Conservation (phyloP, 345 rosid genomes). For the Salix exigua region DNA sequence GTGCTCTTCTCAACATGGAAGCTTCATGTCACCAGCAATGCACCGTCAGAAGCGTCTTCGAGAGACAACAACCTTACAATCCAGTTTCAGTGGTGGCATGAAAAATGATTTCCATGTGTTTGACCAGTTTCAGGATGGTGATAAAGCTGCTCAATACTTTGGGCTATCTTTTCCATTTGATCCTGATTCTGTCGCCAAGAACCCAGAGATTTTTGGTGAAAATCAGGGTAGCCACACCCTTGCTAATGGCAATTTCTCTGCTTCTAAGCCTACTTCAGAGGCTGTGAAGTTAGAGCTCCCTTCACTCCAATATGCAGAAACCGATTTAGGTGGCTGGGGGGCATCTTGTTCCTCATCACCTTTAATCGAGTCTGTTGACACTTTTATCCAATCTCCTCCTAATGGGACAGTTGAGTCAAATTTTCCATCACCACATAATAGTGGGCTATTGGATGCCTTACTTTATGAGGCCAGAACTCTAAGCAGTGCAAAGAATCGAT, state of each 20-base stretch:
- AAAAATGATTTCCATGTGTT: constrained; percentile 49
- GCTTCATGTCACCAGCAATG: constrained; percentile 47
- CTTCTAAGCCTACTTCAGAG: constrained; percentile 75
- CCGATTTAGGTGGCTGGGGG: constrained; percentile 73
- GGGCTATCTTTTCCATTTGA: constrained; percentile 47
- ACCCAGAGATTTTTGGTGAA: constrained; percentile 46
- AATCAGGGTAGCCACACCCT: constrained; percentile 74
- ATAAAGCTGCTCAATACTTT: constrained; percentile 43
- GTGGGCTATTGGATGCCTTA: constrained; percentile 92
- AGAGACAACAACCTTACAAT: constrained; percentile 45
- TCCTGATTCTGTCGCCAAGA: constrained; percentile 45
- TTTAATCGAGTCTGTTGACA: constrained; percentile 65
- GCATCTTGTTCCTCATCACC: constrained; percentile 54
- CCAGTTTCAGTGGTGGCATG: constrained; percentile 39
- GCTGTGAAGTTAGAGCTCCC: constrained; percentile 99
- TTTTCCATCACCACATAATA: constrained; percentile 61
- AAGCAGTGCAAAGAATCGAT: constrained; percentile 59
- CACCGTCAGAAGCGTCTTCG: constrained; percentile 59
- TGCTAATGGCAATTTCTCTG: constrained; percentile 74
- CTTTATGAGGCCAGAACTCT: constrained; percentile 71
- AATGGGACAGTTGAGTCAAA: constrained; percentile 45
- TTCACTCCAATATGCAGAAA: constrained; percentile 98
- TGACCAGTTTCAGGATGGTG: constrained; percentile 47
- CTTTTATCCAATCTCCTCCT: constrained; percentile 80
- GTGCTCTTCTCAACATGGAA: constrained; percentile 53